Evolutionary conservation across 2,329 filamentous ascomycete species (phyloP).

Genomic region (Cadophora gregata): DNA sequence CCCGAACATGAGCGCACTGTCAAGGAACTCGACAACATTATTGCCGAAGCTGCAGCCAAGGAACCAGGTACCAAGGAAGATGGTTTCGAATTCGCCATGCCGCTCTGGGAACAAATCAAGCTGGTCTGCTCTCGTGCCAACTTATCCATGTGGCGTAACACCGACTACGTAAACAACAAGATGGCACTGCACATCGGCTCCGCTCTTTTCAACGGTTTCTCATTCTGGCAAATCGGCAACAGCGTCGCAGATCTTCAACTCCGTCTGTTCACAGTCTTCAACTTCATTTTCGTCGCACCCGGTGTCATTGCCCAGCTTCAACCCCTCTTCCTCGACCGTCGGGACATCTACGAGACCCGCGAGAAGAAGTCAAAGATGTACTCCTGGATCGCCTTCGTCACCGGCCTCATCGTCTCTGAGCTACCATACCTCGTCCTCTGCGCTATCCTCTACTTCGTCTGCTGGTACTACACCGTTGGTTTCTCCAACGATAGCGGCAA

Average conservation of each 20-base stretch:
- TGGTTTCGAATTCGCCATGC: constrained; percentile 57
- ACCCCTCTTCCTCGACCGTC: constrained; percentile 61
- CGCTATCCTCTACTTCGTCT: constrained; percentile 53
- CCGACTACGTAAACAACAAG: constrained; percentile 58
- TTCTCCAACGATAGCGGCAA: constrained; percentile 52
- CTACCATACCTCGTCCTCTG: constrained; percentile 53
- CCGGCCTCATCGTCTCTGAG: constrained; percentile 55
- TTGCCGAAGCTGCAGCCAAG: constrained; percentile 51
- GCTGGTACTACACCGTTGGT: constrained; percentile 65
- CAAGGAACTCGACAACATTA: constrained; percentile 64
- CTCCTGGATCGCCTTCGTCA: constrained; percentile 63
- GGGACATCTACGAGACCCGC: constrained; percentile 62
- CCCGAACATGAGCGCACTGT: constrained; percentile 59
- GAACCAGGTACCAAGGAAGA: constrained; percentile 47
- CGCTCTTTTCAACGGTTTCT: constrained; percentile 65
- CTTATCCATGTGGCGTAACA: constrained; percentile 68
- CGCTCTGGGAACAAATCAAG: constrained; percentile 57
- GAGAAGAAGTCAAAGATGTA: constrained; percentile 69
- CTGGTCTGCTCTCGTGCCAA: constrained; percentile 41
- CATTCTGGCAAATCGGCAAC: constrained; percentile 64
- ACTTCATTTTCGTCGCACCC: constrained; percentile 67
- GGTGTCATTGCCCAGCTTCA: constrained; percentile 64
- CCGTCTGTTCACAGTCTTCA: constrained; percentile 64
- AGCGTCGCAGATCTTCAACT: constrained; percentile 58
- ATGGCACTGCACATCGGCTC: constrained; percentile 58